Evolutionary conservation across 257 asterid genomes (phyloP), one percentile per base, ranked within the genome.

Genomic region (Orobanche coerulescens): DNA sequence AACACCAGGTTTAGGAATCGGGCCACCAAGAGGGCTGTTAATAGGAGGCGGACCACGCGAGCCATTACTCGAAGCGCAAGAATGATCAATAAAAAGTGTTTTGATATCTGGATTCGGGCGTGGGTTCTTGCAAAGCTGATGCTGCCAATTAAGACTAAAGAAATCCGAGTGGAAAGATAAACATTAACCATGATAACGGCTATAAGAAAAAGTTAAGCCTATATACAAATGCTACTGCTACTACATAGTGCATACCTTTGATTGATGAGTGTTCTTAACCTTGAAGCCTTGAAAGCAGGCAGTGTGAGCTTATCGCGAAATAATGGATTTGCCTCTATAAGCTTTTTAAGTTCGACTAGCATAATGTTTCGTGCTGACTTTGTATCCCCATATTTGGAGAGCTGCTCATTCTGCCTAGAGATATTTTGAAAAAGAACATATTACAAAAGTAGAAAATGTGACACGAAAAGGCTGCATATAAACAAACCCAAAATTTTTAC

Each of bases 111-210:
- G 97, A 62, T 87, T 90, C 49, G 95, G 85, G 15, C 94, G 94
- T 36, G 97, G 97, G 64, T 87, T 90, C 89, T 90, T 90, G 81
- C 97, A 90, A 58, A 90, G 95, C 67, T 90, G 97, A 69, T 90
- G 97, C 76, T 90, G 97, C 96, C 97, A 90, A 75, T 90, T 90
- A 56, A 90, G 86, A 74, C 96, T 90, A 86, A 65, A 80, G 74
- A 58, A 76, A 63, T 14, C 56, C 67, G 67, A 65, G 58, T 46
- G 61, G 51, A 71, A 24, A 33, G 28, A 58, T 47, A 59, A 73
- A 62, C 19, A 20, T 8, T 9, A 49, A 39, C 11, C 68, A 37
- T 47, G 49, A 24, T 24, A 48, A 61, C 4, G 15, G 43, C n/a
- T n/a, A n/a, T n/a, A n/a, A n/a, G n/a, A n/a, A n/a, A n/a, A n/a